Conservation (phyloP, 2,329 filamentous ascomycete species). For the Chaetomiaceae sp. region DNA sequence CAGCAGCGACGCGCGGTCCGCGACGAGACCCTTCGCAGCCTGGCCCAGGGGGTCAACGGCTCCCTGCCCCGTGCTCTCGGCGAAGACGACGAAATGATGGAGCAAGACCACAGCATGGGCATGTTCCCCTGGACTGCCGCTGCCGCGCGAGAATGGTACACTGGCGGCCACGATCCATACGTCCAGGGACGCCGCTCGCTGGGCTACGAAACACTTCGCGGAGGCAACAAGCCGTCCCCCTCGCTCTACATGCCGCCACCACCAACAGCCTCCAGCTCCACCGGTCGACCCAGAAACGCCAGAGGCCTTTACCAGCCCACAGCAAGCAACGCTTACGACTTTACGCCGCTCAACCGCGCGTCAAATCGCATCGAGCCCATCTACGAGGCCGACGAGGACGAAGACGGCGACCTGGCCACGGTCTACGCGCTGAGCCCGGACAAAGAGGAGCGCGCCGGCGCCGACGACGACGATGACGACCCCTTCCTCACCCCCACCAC, state of each 20-base stretch:
- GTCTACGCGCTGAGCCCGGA: constrained; percentile 16
- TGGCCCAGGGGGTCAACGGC: constrained; percentile 41
- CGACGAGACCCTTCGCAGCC: constrained; percentile 42
- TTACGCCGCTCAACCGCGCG: constrained; percentile 16
- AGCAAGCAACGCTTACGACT: constrained; percentile 26
- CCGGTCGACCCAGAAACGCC: constrained; percentile 22
- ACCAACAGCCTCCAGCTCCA: constrained; percentile 10
- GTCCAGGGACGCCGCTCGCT: constrained; percentile 33
- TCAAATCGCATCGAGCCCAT: constrained; percentile 50
- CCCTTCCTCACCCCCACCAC: constrained; percentile 44
- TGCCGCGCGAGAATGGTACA: constrained; percentile 37
- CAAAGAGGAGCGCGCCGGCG: constrained; percentile 12
- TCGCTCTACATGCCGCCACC: constrained; percentile 19
- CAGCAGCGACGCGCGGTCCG: constrained; percentile 26
- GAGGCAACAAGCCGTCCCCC: constrained; percentile 2
- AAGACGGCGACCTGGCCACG: constrained; percentile 20
- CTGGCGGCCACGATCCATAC: constrained; percentile 40
- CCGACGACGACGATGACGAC: constrained; percentile 29
- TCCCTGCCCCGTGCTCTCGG: constrained; percentile 26
- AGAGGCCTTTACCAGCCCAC: constrained; percentile 34
- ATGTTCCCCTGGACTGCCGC: constrained; percentile 29
- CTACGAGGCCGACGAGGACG: constrained; percentile 51
- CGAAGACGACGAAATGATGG: constrained; percentile 42
- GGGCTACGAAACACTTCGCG: constrained; percentile 46
- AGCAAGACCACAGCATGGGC: constrained; percentile 30